A percentile compares a stretch with the other conserved stretches of the same genome.
Evolutionary conservation across 176 grass and related monocot species (phyloP).

Genomic region (Puccinellia tenuiflora): DNA sequence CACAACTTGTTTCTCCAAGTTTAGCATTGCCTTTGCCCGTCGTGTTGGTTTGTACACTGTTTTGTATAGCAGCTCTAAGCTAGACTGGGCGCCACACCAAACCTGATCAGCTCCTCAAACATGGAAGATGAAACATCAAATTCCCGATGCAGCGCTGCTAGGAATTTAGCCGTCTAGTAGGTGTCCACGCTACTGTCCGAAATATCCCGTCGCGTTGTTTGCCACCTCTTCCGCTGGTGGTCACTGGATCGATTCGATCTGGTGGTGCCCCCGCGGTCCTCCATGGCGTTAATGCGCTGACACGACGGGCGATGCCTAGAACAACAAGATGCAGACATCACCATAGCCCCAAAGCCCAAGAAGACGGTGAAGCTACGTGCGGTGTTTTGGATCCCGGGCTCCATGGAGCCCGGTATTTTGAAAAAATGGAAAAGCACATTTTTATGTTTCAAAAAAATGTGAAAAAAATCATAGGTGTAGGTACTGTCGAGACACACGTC

Average conservation of each 20-base stretch:
- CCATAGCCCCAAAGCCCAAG: not conserved
- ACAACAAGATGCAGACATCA: slow-evolving; percentile 26
- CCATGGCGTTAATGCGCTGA: not conserved
- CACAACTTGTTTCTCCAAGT: not conserved
- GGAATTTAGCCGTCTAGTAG: not conserved
- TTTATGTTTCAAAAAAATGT: too few relatives aligned
- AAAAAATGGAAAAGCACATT: too few relatives aligned
- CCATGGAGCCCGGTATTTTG: too few relatives aligned
- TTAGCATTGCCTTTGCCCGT: not conserved
- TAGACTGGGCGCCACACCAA: too few relatives aligned
- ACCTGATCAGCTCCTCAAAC: not conserved
- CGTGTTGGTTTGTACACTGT: too few relatives aligned
- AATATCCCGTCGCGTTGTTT: too few relatives aligned
- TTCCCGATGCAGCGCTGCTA: not conserved
- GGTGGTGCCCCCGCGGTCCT: not conserved
- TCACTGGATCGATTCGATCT: not conserved
- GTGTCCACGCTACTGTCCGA: too few relatives aligned
- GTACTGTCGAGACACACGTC: too few relatives aligned
- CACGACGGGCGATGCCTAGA: slow-evolving; percentile 11
- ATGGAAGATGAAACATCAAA: not conserved
- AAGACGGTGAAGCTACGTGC: not conserved
- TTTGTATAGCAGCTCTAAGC: too few relatives aligned
- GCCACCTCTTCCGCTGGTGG: not conserved
- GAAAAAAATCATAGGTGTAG: too few relatives aligned
- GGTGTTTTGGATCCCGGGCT: too few relatives aligned